These are phyloP conservation scores for Arbutus unedo DNA, from an alignment of 148 eudicot species.

Conservation along the genomic window DNA sequence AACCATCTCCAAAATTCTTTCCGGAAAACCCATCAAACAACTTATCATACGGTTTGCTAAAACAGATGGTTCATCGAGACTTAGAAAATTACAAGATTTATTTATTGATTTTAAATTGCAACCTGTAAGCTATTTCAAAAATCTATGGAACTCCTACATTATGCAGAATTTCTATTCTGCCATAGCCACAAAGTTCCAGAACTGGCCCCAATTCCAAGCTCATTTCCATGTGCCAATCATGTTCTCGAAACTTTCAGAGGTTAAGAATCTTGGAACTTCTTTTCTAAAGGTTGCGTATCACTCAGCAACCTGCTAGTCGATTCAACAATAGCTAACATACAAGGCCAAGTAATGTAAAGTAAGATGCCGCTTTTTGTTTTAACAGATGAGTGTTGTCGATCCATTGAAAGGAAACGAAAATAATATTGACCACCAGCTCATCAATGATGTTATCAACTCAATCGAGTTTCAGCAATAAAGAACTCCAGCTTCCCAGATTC, in stretches of 20 bases:
- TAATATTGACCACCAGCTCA: not conserved
- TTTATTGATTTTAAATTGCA: not conserved
- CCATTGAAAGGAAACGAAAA: not conserved
- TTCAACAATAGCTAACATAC: not conserved
- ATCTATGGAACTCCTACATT: not conserved
- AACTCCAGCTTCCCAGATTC: not conserved
- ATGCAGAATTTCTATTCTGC: not conserved
- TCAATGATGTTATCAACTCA: not conserved
- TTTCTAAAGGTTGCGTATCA: not conserved
- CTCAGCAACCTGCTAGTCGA: not conserved
- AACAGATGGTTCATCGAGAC: not conserved
- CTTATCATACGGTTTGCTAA: not conserved
- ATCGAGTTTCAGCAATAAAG: not conserved
- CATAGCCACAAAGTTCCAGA: not conserved
- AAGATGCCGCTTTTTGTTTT: not conserved
- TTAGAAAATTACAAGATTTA: not conserved
- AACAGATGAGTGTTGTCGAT: not conserved
- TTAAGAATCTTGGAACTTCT: not conserved
- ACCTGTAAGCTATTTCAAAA: not conserved
- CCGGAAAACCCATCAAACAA: not conserved
- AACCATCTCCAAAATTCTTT: not conserved
- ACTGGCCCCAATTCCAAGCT: not conserved
- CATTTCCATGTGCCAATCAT: not conserved
- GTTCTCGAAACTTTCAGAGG: not conserved
- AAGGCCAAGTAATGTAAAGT: not conserved